Evolutionary conservation across 768 basidiomycete genomes (phyloP).

Genomic region (Kwoniella heveanensis): DNA sequence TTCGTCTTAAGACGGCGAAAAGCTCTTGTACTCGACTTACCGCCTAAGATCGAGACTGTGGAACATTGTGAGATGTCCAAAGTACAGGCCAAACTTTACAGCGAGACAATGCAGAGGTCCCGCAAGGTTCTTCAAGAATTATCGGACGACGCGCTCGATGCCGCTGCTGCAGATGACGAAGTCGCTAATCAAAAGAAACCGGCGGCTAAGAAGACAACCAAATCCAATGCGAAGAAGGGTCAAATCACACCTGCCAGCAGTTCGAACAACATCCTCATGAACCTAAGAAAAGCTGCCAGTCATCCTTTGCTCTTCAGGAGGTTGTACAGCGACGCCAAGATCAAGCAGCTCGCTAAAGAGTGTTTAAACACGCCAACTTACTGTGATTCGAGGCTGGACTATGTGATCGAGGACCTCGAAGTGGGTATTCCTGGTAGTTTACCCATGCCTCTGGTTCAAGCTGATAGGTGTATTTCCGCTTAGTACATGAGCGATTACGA

Average conservation of each 20-base stretch:
- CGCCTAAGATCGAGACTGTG: conserved; percentile 86
- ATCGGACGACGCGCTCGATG: conserved; percentile 49
- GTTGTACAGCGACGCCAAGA: conserved; percentile 72
- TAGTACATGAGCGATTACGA: conserved; percentile 95
- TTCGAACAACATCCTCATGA: conserved; percentile 94
- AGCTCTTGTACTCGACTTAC: conserved; percentile 88
- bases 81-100: conserved; percentile 79
- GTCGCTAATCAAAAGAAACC: conserved; percentile 30
- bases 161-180: conserved; percentile 54
- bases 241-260: conserved; percentile 23
- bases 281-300: conserved; percentile 90
- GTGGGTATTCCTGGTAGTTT: conserved; percentile 40
- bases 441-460: neutral
- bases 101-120: conserved; percentile 79
- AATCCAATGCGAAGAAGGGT: conserved; percentile 54
- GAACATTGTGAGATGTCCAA: conserved; percentile 93
- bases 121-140: conserved; percentile 64
- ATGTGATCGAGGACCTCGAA: conserved; percentile 93
- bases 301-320: conserved; percentile 96
- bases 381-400: conserved; percentile 75
- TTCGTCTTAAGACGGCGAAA: conserved; percentile 97
- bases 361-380: conserved; percentile 91
- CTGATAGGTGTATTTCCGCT: conserved; percentile 44
- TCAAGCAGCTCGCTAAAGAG: conserved; percentile 75
- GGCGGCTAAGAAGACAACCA: conserved; percentile 58